These are phyloP conservation scores for Taphrina sp. DNA, from an alignment of 1,139 yeast species.

Conservation along the genomic window DNA sequence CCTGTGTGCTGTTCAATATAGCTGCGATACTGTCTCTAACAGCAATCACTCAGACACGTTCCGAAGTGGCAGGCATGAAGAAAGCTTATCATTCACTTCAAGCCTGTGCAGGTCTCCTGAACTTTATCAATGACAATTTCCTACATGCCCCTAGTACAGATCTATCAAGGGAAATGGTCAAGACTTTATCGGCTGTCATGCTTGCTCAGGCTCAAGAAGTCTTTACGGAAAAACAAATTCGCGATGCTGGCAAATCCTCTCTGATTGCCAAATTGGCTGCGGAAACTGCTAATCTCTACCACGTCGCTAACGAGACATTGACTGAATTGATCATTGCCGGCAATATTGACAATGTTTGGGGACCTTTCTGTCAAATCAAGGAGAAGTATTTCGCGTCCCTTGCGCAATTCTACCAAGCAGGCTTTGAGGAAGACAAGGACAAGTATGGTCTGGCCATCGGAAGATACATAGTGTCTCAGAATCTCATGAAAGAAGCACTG, in stretches of 20 bases:
- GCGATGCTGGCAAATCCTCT: slow-evolving; percentile 52
- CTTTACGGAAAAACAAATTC: slow-evolving; percentile 63
- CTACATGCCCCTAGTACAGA: slow-evolving; percentile 87
- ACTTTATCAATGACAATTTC: slow-evolving; percentile 73
- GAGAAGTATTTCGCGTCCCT: slow-evolving; percentile 38
- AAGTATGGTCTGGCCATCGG: slow-evolving; percentile 80
- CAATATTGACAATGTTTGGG: slow-evolving; percentile 51
- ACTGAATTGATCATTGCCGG: slow-evolving; percentile 50
- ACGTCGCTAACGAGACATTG: slow-evolving; percentile 52
- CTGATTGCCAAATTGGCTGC: slow-evolving; percentile 70
- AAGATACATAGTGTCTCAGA: slow-evolving; percentile 55
- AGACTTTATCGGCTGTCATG: slow-evolving; percentile 62
- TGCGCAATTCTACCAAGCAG: slow-evolving; percentile 56
- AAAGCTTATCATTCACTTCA: slow-evolving; percentile 63
- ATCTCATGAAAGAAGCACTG: slow-evolving; percentile 38
- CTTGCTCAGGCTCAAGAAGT: slow-evolving; percentile 89
- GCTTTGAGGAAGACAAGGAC: slow-evolving; percentile 50
- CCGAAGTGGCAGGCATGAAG: slow-evolving; percentile 54
- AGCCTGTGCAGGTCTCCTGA: slow-evolving; percentile 75
- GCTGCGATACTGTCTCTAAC: slow-evolving; percentile 58
- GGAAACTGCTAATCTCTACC: slow-evolving; percentile 59
- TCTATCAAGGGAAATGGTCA: slow-evolving; percentile 65
- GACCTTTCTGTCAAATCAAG: slow-evolving; percentile 45
- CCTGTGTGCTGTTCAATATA: slow-evolving; percentile 72
- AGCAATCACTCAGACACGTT: slow-evolving; percentile 43